phyloP scores from a whole-genome alignment of 1,284 basidiomycete species.

The Termitomyces sp. region DNA sequence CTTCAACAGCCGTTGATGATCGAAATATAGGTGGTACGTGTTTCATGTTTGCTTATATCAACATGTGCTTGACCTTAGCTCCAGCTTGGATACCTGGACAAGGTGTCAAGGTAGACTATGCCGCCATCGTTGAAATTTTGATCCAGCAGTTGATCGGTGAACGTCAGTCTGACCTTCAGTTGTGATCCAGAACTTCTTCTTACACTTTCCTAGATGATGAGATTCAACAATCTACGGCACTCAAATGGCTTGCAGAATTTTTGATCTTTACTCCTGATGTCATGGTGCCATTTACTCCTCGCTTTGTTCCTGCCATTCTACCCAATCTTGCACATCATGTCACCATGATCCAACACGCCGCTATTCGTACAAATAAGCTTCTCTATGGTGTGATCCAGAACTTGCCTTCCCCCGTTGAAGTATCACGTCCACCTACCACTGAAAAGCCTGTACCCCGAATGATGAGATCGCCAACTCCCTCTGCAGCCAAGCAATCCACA shows the following conservation, averaged over 20 bases:
- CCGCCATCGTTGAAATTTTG: constrained; percentile 90
- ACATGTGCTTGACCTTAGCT: constrained; percentile 9
- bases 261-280: constrained; percentile 85
- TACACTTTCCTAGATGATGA: constrained; percentile 62
- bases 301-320: constrained; percentile 87
- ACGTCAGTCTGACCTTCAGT: constrained; percentile 48
- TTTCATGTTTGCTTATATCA: neutral
- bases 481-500: constrained; percentile 41
- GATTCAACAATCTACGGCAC: constrained; percentile 82
- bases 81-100: constrained; percentile 89
- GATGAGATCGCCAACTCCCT: constrained; percentile 49
- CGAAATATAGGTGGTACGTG: constrained; percentile 60
- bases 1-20: constrained; percentile 43
- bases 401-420: constrained; percentile 67
- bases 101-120: constrained; percentile 88
- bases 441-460: constrained; percentile 28
- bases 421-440: constrained; percentile 32
- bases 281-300: constrained; percentile 92
- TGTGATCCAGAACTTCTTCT: neutral
- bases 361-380: constrained; percentile 82
- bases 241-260: constrained; percentile 93
- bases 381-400: constrained; percentile 84
- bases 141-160: constrained; percentile 85
- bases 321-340: constrained; percentile 93
- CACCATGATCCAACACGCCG: constrained; percentile 83